Conservation (phyloP, 306 rosid species). For the Inga laurina region DNA sequence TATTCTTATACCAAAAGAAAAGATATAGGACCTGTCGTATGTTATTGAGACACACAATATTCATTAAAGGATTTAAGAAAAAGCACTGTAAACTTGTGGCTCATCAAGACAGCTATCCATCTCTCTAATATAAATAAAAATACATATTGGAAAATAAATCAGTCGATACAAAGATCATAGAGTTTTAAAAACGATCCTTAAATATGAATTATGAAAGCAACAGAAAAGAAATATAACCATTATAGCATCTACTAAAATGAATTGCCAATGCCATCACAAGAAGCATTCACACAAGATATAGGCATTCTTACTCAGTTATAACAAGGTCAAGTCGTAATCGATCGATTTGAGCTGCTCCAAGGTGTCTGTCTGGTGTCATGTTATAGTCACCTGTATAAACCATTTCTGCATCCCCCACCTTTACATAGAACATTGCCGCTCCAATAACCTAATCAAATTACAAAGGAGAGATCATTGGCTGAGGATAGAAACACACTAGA, state of each 20-base stretch:
- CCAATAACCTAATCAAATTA: conserved; percentile 76
- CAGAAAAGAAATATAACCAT: background rate
- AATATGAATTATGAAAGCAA: background rate
- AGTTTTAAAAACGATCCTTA: background rate
- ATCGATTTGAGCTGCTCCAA: conserved; percentile 97
- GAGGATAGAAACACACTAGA: conserved; percentile 7
- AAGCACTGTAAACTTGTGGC: no score
- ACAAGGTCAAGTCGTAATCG: conserved; percentile 85
- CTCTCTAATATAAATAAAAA: background rate
- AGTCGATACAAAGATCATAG: background rate
- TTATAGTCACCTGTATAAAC: conserved; percentile 97
- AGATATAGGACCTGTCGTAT: background rate
- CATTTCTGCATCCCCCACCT: conserved; percentile 83
- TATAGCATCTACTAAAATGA: conserved; percentile 18
- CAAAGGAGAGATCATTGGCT: background rate
- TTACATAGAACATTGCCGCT: conserved; percentile 97
- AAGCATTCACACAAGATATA: conserved; percentile 13
- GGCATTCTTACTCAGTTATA: conserved; percentile 75
- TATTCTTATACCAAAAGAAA: background rate
- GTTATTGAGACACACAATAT: background rate
- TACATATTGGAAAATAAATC: background rate
- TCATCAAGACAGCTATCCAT: background rate
- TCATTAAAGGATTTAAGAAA: background rate
- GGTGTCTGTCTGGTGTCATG: conserved; percentile 97
- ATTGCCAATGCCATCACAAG: background rate